These are phyloP conservation scores for Elsinoe ampelina DNA, from an alignment of 2,329 filamentous ascomycete genomes.

Conservation along the genomic window DNA sequence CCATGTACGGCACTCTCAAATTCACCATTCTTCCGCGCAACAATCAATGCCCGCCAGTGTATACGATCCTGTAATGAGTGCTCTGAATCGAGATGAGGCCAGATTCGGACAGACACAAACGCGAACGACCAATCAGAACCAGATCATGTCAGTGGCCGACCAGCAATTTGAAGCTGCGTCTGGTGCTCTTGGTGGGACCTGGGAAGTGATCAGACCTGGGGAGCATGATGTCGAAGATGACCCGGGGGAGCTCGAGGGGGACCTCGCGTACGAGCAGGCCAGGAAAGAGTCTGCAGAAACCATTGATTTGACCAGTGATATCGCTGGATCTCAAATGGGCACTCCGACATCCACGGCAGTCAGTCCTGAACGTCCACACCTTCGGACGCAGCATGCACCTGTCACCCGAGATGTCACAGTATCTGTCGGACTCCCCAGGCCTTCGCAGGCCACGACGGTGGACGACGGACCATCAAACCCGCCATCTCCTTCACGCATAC, in stretches of 20 bases:
- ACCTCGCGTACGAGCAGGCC: neutral
- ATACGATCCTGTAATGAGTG: constrained; percentile 16
- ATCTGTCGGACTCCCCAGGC: neutral
- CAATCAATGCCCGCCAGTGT: constrained; percentile 5
- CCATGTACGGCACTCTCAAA: neutral
- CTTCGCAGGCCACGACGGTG: constrained; percentile 6
- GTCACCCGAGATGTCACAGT: neutral
- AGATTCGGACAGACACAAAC: constrained; percentile 16
- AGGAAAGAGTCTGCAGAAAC: neutral
- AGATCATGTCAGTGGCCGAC: neutral
- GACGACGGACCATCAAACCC: neutral
- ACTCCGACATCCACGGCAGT: neutral
- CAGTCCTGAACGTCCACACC: neutral
- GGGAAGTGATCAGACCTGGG: neutral
- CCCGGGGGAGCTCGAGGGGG: neutral
- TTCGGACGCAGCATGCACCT: neutral
- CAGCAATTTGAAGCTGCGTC: neutral
- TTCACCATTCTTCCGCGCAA: constrained; percentile 2
- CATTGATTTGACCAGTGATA: constrained; percentile 11
- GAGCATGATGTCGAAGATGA: neutral
- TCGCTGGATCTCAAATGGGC: neutral
- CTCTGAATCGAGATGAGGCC: constrained; percentile 16
- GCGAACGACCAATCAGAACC: neutral
- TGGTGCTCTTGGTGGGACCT: neutral
- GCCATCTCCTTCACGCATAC: constrained; percentile 1